Base-by-base conservation (phyloP, 805 yeast genomes). In the Zygosaccharomyces lentus region DNA sequence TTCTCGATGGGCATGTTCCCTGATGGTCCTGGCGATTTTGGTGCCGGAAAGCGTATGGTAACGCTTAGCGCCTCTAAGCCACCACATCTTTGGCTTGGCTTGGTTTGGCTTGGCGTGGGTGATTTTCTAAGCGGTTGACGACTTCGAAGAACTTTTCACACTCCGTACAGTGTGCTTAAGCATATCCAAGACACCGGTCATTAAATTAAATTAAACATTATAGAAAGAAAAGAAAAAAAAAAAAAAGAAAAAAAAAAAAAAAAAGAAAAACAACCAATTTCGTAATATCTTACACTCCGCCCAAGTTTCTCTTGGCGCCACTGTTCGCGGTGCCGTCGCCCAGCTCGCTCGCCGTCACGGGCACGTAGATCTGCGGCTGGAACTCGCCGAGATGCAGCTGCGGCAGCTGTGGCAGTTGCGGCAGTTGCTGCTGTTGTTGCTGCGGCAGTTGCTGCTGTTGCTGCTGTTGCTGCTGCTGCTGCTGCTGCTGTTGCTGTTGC, bases 321-420 rank as follows among this genome's bases (percentile, higher is more conserved):
- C 12, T 17, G n/a, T 23, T 24, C 10, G 34, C 24, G 7, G n/a
- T 19, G 3, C 34, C 29, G 23, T 13, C 16, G 12, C 34, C 34
- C 13, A 24, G 8, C 13, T 38, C 41, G 13, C 25, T 26, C 9
- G 48, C 52, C 15, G 43, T 41, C 12, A 49, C 42, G 24, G 49
- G 48, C 10, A 43, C 48, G 34, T 46, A 46, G 16, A 49, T 42
- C 37, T 49, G 51, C 16, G 46, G 48, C 30, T 45, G 49, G 21
- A 16, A 26, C 19, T 38, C 41, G 6, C 26, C 41, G 9, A 38
- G 10, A 9, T 41, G 43, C 23, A 21, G 17, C 21, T 45, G 51
- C 87, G 66, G 78, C 87, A 72, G 91, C 96, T 68, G 78, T 87
- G 70, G 88, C 96, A 56, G 78, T 87, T 77, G 96, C 95, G 68